A percentile compares a stretch with the other conserved stretches of the same genome.
These are phyloP conservation scores for Oenanthe javanica DNA, from an alignment of 140 eudicot genomes.

Conservation along the genomic window DNA sequence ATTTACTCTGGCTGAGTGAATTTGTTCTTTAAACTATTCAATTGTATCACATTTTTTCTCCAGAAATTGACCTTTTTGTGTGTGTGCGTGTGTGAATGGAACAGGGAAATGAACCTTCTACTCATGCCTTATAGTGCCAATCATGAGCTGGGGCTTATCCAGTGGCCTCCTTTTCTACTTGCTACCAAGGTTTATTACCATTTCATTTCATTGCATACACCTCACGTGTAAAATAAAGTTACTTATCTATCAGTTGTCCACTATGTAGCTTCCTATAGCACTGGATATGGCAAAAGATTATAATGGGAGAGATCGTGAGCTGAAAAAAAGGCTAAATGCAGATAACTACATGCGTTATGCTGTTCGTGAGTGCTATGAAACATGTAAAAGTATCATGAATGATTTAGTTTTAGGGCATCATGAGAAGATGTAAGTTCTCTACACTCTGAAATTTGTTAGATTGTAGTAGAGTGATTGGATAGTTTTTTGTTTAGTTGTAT, in stretches of 20 bases:
- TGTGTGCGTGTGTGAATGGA: neutral
- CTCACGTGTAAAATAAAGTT: neutral
- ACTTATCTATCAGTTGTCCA: constrained; percentile 16
- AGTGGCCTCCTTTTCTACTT: constrained; percentile 95
- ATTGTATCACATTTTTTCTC: neutral
- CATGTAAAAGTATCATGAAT: constrained; percentile 59
- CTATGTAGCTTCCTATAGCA: constrained; percentile 80
- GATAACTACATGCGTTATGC: constrained; percentile 73
- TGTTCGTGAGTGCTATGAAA: constrained; percentile 79
- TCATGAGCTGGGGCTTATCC: constrained; percentile 62
- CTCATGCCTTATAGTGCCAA: constrained; percentile 80
- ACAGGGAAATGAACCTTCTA: constrained; percentile 72
- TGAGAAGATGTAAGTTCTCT: constrained; percentile 56
- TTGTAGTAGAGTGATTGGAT: neutral
- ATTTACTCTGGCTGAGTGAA: neutral
- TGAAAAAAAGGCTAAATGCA: constrained; percentile 59
- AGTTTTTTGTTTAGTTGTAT: neutral
- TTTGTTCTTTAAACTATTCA: neutral
- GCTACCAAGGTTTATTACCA: constrained; percentile 71
- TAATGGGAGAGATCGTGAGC: constrained; percentile 66
- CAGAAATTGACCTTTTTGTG: neutral
- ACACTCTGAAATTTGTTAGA: constrained; percentile 9
- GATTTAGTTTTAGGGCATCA: constrained; percentile 50
- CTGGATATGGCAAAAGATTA: constrained; percentile 94
- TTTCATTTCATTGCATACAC: neutral